Evolutionary conservation across 2,329 filamentous ascomycete genomes (phyloP).

Genomic region (Fusarium papillatum): DNA sequence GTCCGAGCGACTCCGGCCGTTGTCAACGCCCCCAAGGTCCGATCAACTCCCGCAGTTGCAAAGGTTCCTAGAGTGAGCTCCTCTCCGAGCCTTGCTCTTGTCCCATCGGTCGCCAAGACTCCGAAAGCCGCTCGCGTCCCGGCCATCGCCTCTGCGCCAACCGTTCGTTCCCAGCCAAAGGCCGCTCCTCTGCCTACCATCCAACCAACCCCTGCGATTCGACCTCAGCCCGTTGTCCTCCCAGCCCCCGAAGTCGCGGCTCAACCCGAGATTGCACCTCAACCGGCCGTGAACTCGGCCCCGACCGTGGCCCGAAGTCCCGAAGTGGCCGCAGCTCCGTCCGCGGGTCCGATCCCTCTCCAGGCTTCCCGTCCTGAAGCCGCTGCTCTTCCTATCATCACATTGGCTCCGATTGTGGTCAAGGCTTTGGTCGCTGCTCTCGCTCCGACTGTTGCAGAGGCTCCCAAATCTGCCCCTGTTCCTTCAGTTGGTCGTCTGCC

Average conservation of each 20-base stretch:
- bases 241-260: conserved; percentile 13
- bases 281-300: neutral
- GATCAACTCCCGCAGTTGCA: neutral
- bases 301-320: conserved; percentile 13
- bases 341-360: conserved; percentile 16
- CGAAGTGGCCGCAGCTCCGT: conserved; percentile 10
- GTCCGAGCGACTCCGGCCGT: conserved; percentile 1
- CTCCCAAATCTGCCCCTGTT: conserved; percentile 11
- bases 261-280: neutral
- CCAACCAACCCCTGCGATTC: neutral
- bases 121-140: conserved; percentile 9
- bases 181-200: conserved; percentile 6
- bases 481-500: conserved; percentile 15
- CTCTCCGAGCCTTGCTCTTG: neutral
- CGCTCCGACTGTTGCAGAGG: conserved; percentile 1
- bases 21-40: conserved; percentile 15
- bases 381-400: conserved; percentile 23
- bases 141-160: neutral
- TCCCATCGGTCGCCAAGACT: neutral
- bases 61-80: conserved; percentile 4
- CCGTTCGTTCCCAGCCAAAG: neutral
- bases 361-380: conserved; percentile 10
- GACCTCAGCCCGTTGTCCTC: neutral
- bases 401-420: conserved; percentile 27
- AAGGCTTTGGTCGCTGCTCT: conserved; percentile 14